These are phyloP conservation scores for Alternaria conjuncta DNA, from an alignment of 2,329 filamentous ascomycete genomes.

Conservation along the genomic window DNA sequence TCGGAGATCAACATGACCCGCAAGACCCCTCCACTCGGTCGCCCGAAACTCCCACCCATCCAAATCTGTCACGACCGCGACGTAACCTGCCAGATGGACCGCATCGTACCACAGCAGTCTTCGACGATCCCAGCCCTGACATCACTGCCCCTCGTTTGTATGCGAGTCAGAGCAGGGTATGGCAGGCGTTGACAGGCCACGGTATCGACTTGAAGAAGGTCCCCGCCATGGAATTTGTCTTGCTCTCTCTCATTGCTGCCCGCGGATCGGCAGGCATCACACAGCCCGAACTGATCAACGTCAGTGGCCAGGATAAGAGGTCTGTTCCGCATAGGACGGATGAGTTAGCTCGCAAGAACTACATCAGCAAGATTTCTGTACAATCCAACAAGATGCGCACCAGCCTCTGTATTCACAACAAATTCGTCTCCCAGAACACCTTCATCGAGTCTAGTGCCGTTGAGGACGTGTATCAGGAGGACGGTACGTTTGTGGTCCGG, in stretches of 20 bases:
- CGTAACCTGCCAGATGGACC: constrained; percentile 18
- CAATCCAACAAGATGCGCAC: constrained; percentile 57
- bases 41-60: neutral
- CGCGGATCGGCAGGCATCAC: constrained; percentile 61
- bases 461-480: constrained; percentile 44
- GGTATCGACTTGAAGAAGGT: constrained; percentile 62
- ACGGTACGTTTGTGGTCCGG: constrained; percentile 55
- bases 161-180: constrained; percentile 63
- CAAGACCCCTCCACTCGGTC: neutral
- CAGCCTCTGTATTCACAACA: constrained; percentile 62
- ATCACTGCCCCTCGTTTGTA: constrained; percentile 40
- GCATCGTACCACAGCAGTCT: constrained; percentile 21
- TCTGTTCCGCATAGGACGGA: constrained; percentile 69
- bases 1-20: constrained; percentile 9
- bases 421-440: constrained; percentile 51
- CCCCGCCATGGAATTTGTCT: constrained; percentile 60
- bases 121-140: constrained; percentile 32
- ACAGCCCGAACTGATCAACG: constrained; percentile 61
- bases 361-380: constrained; percentile 62
- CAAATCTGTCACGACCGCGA: constrained; percentile 6
- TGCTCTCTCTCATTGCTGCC: constrained; percentile 65
- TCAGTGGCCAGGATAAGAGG: constrained; percentile 69
- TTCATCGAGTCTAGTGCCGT: constrained; percentile 35
- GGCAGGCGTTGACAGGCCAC: constrained; percentile 67
- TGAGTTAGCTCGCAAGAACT: constrained; percentile 62